phyloP scores from a whole-genome alignment of 2,329 filamentous ascomycete genomes.

The Mycosphaerella sp. region DNA sequence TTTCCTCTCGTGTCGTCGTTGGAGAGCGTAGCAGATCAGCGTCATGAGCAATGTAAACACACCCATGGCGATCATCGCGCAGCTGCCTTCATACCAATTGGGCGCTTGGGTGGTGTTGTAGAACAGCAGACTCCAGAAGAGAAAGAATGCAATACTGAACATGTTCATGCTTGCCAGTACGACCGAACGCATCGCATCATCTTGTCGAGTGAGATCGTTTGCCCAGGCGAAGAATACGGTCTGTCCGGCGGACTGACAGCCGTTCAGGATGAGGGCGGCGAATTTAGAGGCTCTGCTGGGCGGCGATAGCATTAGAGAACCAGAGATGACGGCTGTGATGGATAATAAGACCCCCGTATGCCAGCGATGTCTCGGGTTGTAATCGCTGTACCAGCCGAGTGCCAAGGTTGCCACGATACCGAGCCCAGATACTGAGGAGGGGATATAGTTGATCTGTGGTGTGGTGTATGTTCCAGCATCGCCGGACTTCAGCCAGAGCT shows the following conservation, averaged over 20 bases:
- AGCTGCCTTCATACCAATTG: slow-evolving; percentile 25
- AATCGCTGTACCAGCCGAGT: slow-evolving; percentile 29
- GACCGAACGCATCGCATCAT: slow-evolving; percentile 25
- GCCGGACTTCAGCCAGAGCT: slow-evolving; percentile 21
- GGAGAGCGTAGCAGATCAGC: slow-evolving; percentile 20
- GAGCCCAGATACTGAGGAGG: slow-evolving; percentile 24
- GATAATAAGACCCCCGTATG: slow-evolving; percentile 27
- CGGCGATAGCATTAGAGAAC: slow-evolving; percentile 23
- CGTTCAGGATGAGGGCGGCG: slow-evolving; percentile 25
- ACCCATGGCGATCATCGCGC: slow-evolving; percentile 29
- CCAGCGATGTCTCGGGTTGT: slow-evolving; percentile 22
- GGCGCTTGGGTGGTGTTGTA: slow-evolving; percentile 28
- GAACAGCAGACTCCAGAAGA: slow-evolving; percentile 28
- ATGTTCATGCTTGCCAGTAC: slow-evolving; percentile 28
- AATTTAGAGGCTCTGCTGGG: slow-evolving; percentile 24
- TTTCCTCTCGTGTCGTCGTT: slow-evolving; percentile 22
- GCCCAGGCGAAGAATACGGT: slow-evolving; percentile 28
- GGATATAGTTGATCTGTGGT: slow-evolving; percentile 27
- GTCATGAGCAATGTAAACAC: slow-evolving; percentile 23
- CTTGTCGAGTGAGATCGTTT: slow-evolving; percentile 24
- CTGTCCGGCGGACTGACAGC: slow-evolving; percentile 26
- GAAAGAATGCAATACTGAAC: slow-evolving; percentile 26
- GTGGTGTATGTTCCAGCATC: slow-evolving; percentile 22
- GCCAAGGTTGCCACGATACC: slow-evolving; percentile 25
- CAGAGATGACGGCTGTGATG: slow-evolving; percentile 26